A percentile compares a stretch with the other conserved stretches of the same genome.
These are phyloP conservation scores for Diplodia mutila DNA, from an alignment of 2,329 filamentous ascomycete genomes.

Conservation along the genomic window DNA sequence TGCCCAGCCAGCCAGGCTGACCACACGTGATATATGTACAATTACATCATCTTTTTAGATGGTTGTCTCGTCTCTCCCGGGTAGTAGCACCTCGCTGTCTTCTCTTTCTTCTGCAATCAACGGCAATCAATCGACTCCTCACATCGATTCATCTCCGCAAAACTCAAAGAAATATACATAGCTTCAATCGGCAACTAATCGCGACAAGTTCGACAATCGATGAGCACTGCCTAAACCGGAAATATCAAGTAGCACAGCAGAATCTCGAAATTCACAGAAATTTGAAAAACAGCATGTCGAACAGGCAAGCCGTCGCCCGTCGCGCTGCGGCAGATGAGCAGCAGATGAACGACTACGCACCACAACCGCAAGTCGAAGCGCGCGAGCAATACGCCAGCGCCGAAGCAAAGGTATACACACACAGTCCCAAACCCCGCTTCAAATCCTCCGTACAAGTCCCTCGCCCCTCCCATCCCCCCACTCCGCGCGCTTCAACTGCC, in stretches of 20 bases:
- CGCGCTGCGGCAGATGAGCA: slow-evolving; percentile 1
- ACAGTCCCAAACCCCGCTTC: too few relatives aligned
- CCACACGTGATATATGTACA: slow-evolving; percentile 3
- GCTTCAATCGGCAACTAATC: not conserved
- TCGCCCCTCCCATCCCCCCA: too few relatives aligned
- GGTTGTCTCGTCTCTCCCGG: not conserved
- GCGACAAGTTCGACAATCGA: not conserved
- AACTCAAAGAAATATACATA: not conserved
- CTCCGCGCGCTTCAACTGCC: too few relatives aligned
- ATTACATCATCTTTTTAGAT: slow-evolving; percentile 4
- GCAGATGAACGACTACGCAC: not conserved
- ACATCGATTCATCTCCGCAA: not conserved
- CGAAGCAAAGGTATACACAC: slow-evolving; percentile 36
- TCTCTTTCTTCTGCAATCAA: not conserved
- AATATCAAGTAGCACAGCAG: not conserved
- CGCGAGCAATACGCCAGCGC: slow-evolving; percentile 39
- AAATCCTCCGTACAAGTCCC: not conserved
- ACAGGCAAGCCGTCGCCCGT: slow-evolving; percentile 1
- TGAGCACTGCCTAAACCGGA: not conserved
- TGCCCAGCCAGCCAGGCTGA: slow-evolving; percentile 4
- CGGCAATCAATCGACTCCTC: not conserved
- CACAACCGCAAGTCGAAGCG: slow-evolving; percentile 29
- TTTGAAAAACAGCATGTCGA: slow-evolving; percentile 7
- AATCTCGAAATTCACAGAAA: not conserved
- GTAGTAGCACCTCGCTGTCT: not conserved